phyloP scores from a whole-genome alignment of 2,329 filamentous ascomycete genomes.

The Pezicula rhizophila region DNA sequence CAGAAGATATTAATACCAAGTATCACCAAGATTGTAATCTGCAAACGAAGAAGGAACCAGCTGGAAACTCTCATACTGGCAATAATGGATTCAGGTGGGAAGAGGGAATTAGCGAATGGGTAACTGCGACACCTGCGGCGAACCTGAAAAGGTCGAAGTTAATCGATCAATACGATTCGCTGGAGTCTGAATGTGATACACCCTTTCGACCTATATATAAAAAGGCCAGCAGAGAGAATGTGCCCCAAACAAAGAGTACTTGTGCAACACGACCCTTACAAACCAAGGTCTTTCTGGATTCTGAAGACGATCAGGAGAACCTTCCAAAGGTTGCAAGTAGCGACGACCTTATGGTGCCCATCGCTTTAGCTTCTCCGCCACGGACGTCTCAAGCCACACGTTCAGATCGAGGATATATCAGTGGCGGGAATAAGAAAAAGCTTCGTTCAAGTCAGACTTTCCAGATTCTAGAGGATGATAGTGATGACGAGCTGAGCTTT shows the following conservation, averaged over 20 bases:
- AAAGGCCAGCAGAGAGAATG: too few relatives aligned
- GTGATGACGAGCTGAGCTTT: slow-evolving; percentile 26
- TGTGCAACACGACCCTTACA: not conserved
- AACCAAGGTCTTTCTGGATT: not conserved
- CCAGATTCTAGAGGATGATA: slow-evolving; percentile 18
- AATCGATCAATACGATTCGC: slow-evolving; percentile 11
- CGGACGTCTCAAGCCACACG: not conserved
- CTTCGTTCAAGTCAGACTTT: slow-evolving; percentile 14
- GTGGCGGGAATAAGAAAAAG: not conserved
- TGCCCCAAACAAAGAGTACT: not conserved
- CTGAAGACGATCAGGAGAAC: not conserved
- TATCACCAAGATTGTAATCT: not conserved
- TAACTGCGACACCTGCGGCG: slow-evolving; percentile 39
- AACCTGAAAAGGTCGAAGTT: slow-evolving; percentile 17
- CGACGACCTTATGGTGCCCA: not conserved
- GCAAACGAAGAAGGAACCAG: slow-evolving; percentile 1
- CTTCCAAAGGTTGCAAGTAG: not conserved
- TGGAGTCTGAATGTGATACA: slow-evolving; percentile 13
- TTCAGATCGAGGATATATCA: not conserved
- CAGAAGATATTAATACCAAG: slow-evolving; percentile 15
- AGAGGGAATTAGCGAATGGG: slow-evolving; percentile 51
- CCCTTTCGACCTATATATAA: slow-evolving; percentile 10
- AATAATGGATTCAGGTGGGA: slow-evolving; percentile 41
- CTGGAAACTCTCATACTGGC: slow-evolving; percentile 4
- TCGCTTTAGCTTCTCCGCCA: not conserved